Conservation (phyloP, 768 basidiomycete species). For the Xerocomellus amylosporus region DNA sequence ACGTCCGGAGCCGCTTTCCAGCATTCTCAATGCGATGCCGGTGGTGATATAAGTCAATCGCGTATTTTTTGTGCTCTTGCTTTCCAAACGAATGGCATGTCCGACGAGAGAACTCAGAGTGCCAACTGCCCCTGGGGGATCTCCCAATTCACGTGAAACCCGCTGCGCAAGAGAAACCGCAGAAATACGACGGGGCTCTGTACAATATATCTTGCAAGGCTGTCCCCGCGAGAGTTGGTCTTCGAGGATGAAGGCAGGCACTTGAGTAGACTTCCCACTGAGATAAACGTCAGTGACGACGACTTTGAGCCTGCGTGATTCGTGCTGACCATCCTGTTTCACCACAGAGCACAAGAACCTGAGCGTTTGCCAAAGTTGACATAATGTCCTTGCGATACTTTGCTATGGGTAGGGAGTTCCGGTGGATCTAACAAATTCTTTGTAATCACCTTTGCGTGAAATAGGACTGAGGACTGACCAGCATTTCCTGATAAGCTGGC, state of each 20-base stretch:
- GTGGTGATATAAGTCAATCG: conserved; percentile 84
- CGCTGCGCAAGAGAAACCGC: conserved; percentile 93
- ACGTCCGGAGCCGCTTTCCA: conserved; percentile 78
- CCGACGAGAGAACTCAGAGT: conserved; percentile 79
- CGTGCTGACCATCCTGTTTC: conserved; percentile 69
- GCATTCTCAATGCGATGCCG: conserved; percentile 94
- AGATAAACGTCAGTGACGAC: conserved; percentile 5
- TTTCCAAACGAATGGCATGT: conserved; percentile 92
- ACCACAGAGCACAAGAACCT: conserved; percentile 84
- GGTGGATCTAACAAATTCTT: conserved; percentile 50
- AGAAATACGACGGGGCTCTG: conserved; percentile 93
- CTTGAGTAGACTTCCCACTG: conserved; percentile 96
- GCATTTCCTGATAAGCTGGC: conserved; percentile 80
- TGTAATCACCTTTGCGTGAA: background rate
- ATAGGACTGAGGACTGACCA: conserved; percentile 48
- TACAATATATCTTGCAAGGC: conserved; percentile 89
- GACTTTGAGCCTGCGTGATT: conserved; percentile 34
- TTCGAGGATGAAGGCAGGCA: conserved; percentile 92
- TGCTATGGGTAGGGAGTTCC: conserved; percentile 84
- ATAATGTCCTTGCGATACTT: conserved; percentile 73
- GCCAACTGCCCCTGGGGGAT: conserved; percentile 74
- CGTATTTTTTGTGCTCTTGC: conserved; percentile 76
- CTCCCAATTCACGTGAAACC: conserved; percentile 91
- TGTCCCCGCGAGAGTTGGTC: conserved; percentile 77
- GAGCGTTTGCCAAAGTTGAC: conserved; percentile 63